Conservation (phyloP, 2,329 filamentous ascomycete genomes). For the Sarocladium kiliense region DNA sequence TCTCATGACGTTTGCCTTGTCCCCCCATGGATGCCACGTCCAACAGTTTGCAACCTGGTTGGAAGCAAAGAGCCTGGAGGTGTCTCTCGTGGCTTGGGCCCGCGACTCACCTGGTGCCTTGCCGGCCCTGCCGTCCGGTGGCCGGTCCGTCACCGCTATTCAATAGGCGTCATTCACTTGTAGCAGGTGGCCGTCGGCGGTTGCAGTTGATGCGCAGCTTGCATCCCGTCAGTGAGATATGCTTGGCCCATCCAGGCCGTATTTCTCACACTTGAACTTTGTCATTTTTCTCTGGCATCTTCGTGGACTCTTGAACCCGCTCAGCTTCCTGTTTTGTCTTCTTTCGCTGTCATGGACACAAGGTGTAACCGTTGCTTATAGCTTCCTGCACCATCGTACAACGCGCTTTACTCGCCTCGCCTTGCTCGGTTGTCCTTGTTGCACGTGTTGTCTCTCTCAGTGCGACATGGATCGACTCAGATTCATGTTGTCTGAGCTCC, state of each 20-base stretch:
- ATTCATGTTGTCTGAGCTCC: neutral
- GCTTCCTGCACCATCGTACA: neutral
- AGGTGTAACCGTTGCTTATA: conserved; percentile 1
- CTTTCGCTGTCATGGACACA: neutral
- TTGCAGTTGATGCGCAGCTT: neutral
- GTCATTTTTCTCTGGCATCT: neutral
- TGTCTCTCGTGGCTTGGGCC: neutral
- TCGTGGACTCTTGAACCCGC: neutral
- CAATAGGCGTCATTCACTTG: neutral
- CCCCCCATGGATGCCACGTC: too few relatives aligned
- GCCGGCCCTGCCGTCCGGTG: neutral
- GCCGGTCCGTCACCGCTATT: conserved; percentile 5
- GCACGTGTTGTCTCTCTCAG: neutral
- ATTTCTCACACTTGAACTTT: neutral
- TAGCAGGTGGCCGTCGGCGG: neutral
- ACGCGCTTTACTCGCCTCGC: neutral
- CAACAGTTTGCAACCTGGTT: too few relatives aligned
- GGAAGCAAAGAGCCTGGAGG: too few relatives aligned
- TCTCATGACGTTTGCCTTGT: too few relatives aligned
- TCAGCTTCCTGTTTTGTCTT: neutral
- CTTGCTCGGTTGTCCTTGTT: neutral
- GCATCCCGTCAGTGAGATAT: neutral
- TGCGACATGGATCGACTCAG: conserved; percentile 1
- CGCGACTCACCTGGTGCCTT: neutral
- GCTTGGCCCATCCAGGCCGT: neutral